phyloP scores from a whole-genome alignment of 2,329 filamentous ascomycete genomes.

The Colletotrichum liaoningense region DNA sequence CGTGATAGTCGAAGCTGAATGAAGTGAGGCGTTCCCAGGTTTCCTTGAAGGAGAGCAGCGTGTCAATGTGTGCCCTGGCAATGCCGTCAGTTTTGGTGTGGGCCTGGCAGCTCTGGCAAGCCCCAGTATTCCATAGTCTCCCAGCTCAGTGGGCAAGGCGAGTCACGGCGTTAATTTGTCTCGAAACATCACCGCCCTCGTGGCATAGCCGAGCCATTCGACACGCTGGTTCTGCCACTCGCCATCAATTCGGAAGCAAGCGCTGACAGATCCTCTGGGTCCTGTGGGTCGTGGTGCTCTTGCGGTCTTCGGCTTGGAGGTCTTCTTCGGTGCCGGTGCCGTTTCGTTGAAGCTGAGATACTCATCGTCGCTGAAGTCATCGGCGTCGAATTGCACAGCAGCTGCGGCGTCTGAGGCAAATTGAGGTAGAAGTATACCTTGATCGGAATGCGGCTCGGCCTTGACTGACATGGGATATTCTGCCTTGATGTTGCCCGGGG shows the following conservation, averaged over 20 bases:
- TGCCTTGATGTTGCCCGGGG: neutral
- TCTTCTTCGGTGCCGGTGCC: neutral
- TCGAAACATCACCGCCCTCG: neutral
- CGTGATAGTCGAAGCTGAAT: neutral
- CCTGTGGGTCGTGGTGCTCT: neutral
- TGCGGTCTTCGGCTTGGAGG: neutral
- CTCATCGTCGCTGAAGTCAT: neutral
- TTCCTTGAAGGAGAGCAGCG: neutral
- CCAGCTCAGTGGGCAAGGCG: neutral
- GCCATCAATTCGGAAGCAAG: neutral
- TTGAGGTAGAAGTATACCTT: neutral
- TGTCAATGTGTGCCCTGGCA: neutral
- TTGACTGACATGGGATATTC: neutral
- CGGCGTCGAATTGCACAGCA: neutral
- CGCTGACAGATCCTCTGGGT: neutral
- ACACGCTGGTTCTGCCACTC: neutral
- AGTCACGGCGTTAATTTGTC: neutral
- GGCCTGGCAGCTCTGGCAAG: neutral
- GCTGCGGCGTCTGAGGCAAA: too few relatives aligned
- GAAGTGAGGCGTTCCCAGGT: neutral
- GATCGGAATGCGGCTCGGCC: neutral
- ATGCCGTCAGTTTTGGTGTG: neutral
- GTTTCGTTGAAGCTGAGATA: neutral
- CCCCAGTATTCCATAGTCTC: neutral
- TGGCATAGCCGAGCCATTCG: neutral